A percentile compares a stretch with the other conserved stretches of the same genome.
phyloP scores from a whole-genome alignment of 768 basidiomycete genomes.

The Chalciporus piperatus region DNA sequence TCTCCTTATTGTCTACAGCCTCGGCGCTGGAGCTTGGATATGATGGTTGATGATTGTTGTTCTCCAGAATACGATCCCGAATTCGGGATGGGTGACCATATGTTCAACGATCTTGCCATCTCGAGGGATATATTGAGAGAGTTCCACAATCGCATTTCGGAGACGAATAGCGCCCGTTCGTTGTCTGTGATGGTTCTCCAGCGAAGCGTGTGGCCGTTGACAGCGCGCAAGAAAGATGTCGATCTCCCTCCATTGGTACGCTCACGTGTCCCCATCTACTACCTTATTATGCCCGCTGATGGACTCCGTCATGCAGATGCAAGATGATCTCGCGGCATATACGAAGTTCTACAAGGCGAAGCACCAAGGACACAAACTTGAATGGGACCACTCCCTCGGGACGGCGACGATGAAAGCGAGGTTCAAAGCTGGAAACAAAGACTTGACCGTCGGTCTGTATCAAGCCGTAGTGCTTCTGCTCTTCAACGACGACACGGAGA shows the following conservation, averaged over 20 bases:
- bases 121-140: slow-evolving; percentile 72
- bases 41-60: slow-evolving; percentile 14
- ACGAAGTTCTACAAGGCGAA: slow-evolving; percentile 70
- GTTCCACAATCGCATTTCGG: slow-evolving; percentile 48
- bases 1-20: neutral
- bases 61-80: slow-evolving; percentile 87
- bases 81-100: slow-evolving; percentile 89
- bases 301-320: slow-evolving; percentile 53
- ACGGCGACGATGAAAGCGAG: slow-evolving; percentile 71
- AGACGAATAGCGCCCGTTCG: slow-evolving; percentile 41
- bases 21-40: neutral
- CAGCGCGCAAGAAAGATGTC: slow-evolving; percentile 46
- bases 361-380: slow-evolving; percentile 72
- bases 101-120: slow-evolving; percentile 88
- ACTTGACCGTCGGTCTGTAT: slow-evolving; percentile 87
- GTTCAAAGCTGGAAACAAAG: slow-evolving; percentile 72
- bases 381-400: slow-evolving; percentile 86
- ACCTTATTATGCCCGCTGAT: slow-evolving; percentile 6
- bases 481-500: slow-evolving; percentile 68
- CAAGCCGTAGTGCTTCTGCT: slow-evolving; percentile 84
- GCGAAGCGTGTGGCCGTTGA: slow-evolving; percentile 85
- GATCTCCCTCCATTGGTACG: slow-evolving; percentile 54
- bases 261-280: neutral
- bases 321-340: slow-evolving; percentile 62
- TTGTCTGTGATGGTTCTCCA: slow-evolving; percentile 83